Evolutionary conservation across 805 yeast genomes (phyloP).

Genomic region (Kluyveromyces siamensis): DNA sequence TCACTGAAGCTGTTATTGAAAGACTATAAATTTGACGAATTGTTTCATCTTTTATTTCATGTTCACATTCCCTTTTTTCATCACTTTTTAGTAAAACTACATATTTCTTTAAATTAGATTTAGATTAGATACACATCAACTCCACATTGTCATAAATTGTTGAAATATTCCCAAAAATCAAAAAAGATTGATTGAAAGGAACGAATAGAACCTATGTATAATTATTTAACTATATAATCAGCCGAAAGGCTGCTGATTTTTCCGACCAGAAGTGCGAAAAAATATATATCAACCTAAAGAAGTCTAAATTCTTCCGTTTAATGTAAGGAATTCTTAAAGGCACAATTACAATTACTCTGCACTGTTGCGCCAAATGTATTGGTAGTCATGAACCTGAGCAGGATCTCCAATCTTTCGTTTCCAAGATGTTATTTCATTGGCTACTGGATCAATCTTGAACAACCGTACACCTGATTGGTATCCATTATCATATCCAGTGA

Average conservation of each 20-base stretch:
- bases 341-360: not conserved
- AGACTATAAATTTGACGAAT: conserved; percentile 20
- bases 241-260: too few species aligned
- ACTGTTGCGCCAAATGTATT: conserved; percentile 20
- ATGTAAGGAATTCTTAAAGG: not conserved
- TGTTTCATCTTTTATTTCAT: not conserved
- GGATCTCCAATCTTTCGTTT: conserved; percentile 45
- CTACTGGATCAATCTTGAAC: conserved; percentile 39
- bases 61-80: not conserved
- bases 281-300: too few species aligned
- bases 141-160: not conserved
- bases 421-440: conserved; percentile 46
- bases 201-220: too few species aligned
- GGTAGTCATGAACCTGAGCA: conserved; percentile 35
- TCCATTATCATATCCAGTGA: conserved; percentile 48
- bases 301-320: too few species aligned
- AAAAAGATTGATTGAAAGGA: too few species aligned
- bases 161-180: too few species aligned
- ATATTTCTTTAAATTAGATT: not conserved
- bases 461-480: conserved; percentile 39
- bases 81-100: not conserved
- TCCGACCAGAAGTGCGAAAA: too few species aligned
- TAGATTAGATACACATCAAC: not conserved
- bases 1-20: conserved; percentile 84
- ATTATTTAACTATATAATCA: too few species aligned